These are phyloP conservation scores for Paraconiothyrium sp. DNA, from an alignment of 2,329 filamentous ascomycete species.

Conservation along the genomic window DNA sequence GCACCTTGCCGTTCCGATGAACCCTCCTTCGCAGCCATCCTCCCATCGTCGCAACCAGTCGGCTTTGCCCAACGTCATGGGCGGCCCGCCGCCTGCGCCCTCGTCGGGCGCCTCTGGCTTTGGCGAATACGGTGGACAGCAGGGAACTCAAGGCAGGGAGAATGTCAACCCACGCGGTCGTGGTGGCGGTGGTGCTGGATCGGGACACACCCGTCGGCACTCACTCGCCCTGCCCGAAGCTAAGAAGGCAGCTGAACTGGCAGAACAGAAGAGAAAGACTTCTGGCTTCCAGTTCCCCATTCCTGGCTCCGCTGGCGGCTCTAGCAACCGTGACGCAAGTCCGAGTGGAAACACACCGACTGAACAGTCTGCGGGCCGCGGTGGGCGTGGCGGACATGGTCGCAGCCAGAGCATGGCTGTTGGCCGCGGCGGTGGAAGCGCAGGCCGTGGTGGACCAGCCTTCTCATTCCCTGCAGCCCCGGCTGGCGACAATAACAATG, in stretches of 20 bases:
- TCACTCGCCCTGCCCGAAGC: constrained; percentile 94
- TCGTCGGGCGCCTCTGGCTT: constrained; percentile 89
- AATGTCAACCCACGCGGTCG: constrained; percentile 76
- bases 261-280: constrained; percentile 94
- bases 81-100: constrained; percentile 83
- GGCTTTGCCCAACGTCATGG: constrained; percentile 91
- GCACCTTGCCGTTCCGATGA: constrained; percentile 75
- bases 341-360: constrained; percentile 58
- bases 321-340: constrained; percentile 64
- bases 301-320: constrained; percentile 69
- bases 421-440: constrained; percentile 71
- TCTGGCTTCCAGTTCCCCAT: constrained; percentile 94
- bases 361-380: constrained; percentile 46
- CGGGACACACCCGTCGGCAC: constrained; percentile 90
- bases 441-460: constrained; percentile 71
- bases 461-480: constrained; percentile 73
- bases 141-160: constrained; percentile 68
- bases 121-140: constrained; percentile 77
- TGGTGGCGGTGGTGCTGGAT: constrained; percentile 71
- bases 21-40: constrained; percentile 77
- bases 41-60: constrained; percentile 98
- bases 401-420: constrained; percentile 91
- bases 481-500: constrained; percentile 55
- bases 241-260: constrained; percentile 95
- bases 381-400: constrained; percentile 67